These are phyloP conservation scores for Salix koriyanagi DNA, from an alignment of 345 rosid genomes.

Conservation along the genomic window DNA sequence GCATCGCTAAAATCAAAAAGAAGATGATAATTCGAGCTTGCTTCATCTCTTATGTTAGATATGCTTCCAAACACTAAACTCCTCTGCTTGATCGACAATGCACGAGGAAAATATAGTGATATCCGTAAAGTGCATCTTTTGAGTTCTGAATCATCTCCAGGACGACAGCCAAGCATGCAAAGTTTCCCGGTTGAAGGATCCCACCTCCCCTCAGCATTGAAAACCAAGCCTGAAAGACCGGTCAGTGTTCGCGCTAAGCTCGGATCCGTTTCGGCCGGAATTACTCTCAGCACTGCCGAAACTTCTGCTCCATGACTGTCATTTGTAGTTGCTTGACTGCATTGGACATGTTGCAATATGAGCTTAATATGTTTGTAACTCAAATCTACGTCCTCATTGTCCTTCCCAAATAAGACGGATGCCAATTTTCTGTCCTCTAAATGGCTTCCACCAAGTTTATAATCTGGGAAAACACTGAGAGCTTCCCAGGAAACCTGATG, in stretches of 20 bases:
- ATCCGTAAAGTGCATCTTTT: slow-evolving; percentile 5
- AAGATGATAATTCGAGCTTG: background rate
- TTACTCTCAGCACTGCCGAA: slow-evolving; percentile 8
- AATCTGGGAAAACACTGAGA: background rate
- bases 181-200: slow-evolving; percentile 17
- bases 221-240: slow-evolving; percentile 1
- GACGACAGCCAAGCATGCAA: slow-evolving; percentile 19
- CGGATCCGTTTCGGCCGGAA: background rate
- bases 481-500: background rate
- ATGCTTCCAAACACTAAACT: slow-evolving; percentile 6
- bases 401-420: background rate
- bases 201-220: slow-evolving; percentile 24
- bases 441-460: background rate
- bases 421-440: background rate
- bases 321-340: background rate
- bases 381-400: background rate
- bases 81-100: slow-evolving; percentile 7
- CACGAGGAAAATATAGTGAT: slow-evolving; percentile 12
- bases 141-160: background rate
- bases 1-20: background rate
- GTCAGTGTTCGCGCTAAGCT: background rate
- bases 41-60: background rate
- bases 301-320: background rate
- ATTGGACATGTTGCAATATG: background rate
- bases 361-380: background rate